These are phyloP conservation scores for Staphylotrichum longicolle DNA, from an alignment of 495 filamentous ascomycete species.

Conservation along the genomic window DNA sequence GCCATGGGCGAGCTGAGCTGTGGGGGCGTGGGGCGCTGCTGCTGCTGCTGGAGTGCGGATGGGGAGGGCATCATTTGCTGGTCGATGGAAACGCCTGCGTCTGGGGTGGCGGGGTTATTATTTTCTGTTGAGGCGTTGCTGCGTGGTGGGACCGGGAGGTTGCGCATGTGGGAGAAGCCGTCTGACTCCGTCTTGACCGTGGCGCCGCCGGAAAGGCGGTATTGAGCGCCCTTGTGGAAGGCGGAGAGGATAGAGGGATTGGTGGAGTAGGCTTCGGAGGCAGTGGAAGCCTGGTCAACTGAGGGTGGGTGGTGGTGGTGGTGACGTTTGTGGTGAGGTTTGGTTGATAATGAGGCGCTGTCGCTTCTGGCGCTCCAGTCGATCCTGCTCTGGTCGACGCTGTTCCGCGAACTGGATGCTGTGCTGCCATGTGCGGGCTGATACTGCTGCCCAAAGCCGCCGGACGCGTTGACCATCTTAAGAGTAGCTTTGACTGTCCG, in stretches of 20 bases:
- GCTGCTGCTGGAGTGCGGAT: slow-evolving; percentile 1
- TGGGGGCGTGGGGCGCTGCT: slow-evolving; percentile 1
- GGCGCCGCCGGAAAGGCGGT: slow-evolving; percentile 24
- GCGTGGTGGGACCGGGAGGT: slow-evolving; percentile 34
- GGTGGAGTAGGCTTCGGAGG: slow-evolving; percentile 30
- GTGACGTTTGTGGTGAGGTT: slow-evolving; percentile 19
- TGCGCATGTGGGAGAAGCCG: slow-evolving; percentile 38
- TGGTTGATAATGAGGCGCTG: slow-evolving; percentile 17
- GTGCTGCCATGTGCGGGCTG: slow-evolving; percentile 6
- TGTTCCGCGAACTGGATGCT: slow-evolving; percentile 12
- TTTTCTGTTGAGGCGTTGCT: slow-evolving; percentile 36
- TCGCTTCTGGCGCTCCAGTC: slow-evolving; percentile 34
- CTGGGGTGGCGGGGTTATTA: slow-evolving; percentile 31
- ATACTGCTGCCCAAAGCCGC: slow-evolving; percentile 63
- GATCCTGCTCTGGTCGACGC: slow-evolving; percentile 27
- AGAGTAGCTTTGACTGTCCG: slow-evolving; percentile 93
- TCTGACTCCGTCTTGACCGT: slow-evolving; percentile 42
- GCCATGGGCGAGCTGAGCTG: slow-evolving; percentile 28
- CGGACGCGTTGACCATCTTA: slow-evolving; percentile 82
- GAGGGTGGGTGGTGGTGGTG: slow-evolving; percentile 23
- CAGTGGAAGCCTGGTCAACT: slow-evolving; percentile 17
- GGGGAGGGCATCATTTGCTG: slow-evolving; percentile 14
- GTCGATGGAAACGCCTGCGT: slow-evolving; percentile 27
- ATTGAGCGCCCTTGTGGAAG: slow-evolving; percentile 27
- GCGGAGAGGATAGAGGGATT: slow-evolving; percentile 22